Conservation (phyloP, 805 yeast species). For the Cyberlindnera euphorbiiphila region DNA sequence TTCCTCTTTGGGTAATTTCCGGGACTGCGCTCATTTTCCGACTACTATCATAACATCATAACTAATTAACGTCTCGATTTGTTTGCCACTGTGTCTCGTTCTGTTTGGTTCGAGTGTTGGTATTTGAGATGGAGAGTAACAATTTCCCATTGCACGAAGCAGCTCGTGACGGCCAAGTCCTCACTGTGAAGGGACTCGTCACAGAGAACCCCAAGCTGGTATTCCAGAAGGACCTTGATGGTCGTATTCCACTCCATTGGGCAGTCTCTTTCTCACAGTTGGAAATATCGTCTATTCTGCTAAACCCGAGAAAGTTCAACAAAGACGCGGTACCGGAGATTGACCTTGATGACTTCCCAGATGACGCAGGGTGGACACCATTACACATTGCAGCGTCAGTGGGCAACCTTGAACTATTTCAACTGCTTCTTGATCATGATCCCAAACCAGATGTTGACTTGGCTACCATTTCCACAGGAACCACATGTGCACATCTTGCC, state of each 20-base stretch:
- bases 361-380: slow-evolving; percentile 86
- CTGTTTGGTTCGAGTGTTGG: too few relatives aligned
- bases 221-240: slow-evolving; percentile 58
- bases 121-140: background rate
- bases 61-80: too few relatives aligned
- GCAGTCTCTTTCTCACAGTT: slow-evolving; percentile 64
- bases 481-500: slow-evolving; percentile 74
- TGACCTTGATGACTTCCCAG: slow-evolving; percentile 66
- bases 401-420: slow-evolving; percentile 56
- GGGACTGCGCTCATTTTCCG: too few relatives aligned
- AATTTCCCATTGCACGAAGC: slow-evolving; percentile 49
- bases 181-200: slow-evolving; percentile 48
- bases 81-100: too few relatives aligned
- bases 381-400: slow-evolving; percentile 77
- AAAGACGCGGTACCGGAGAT: slow-evolving; percentile 29
- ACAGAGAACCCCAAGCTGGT: slow-evolving; percentile 42
- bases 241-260: slow-evolving; percentile 84
- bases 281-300: slow-evolving; percentile 46
- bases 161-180: slow-evolving; percentile 55
- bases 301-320: slow-evolving; percentile 32
- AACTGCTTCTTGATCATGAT: slow-evolving; percentile 43
- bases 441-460: slow-evolving; percentile 60
- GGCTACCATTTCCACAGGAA: slow-evolving; percentile 63
- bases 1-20: too few relatives aligned
- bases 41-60: too few relatives aligned